phyloP scores from a whole-genome alignment of 2,329 filamentous ascomycete species.

The Coniochaeta prunicola region DNA sequence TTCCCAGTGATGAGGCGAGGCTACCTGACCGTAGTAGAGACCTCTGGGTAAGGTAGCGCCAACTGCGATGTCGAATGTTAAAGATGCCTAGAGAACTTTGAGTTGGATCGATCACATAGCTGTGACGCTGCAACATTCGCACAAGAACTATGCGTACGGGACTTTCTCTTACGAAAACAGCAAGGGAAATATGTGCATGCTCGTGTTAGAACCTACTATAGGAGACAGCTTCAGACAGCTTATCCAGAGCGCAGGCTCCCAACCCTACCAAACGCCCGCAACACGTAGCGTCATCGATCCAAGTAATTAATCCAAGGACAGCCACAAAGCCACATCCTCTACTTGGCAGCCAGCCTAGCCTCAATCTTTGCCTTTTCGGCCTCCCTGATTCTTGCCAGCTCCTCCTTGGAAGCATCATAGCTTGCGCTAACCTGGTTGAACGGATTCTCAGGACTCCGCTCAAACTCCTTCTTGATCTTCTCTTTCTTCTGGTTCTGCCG shows the following conservation, averaged over 20 bases:
- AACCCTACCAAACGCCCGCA: not conserved
- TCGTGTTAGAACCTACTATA: not conserved
- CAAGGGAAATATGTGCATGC: not conserved
- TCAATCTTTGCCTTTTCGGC: conserved; percentile 70
- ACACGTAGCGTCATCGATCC: not conserved
- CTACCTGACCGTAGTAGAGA: no score
- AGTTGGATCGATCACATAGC: no score
- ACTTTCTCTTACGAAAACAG: no score
- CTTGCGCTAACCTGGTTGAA: conserved; percentile 76
- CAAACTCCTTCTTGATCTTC: conserved; percentile 83
- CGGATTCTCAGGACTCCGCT: conserved; percentile 90
- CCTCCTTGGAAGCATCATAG: conserved; percentile 74
- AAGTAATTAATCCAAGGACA: not conserved
- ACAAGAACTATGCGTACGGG: no score
- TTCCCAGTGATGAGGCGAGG: no score
- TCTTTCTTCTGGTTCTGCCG: conserved; percentile 79
- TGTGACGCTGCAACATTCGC: no score
- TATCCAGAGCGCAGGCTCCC: not conserved
- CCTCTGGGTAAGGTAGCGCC: no score
- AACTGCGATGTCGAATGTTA: no score
- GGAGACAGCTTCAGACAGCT: not conserved
- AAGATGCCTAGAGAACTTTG: no score
- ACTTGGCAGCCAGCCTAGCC: conserved; percentile 46
- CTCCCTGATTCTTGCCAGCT: conserved; percentile 59
- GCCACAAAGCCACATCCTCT: not conserved